These are phyloP conservation scores for Anthoceros angustus DNA, from an alignment of 225 moss, liverwort and hornwort genomes.

Conservation along the genomic window DNA sequence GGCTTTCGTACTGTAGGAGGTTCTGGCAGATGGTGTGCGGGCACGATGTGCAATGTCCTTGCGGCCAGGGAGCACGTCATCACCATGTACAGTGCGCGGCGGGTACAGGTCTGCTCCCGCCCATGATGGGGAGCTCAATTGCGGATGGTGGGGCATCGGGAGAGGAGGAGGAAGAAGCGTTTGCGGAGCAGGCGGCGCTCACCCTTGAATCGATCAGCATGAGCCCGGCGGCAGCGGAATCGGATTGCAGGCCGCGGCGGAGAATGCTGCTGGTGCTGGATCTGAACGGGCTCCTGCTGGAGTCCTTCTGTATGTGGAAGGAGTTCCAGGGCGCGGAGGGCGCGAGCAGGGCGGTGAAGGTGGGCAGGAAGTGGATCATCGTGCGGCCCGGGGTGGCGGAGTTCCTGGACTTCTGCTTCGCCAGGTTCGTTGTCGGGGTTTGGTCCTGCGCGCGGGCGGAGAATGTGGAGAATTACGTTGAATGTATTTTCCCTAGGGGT, in stretches of 20 bases:
- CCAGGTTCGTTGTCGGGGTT: slow-evolving; percentile 55
- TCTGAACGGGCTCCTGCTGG: slow-evolving; percentile 55
- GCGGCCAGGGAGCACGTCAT: no score
- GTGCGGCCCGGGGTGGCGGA: slow-evolving; percentile 45
- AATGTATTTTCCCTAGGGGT: background rate
- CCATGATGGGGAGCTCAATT: no score
- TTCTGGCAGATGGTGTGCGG: no score
- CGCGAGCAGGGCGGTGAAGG: background rate
- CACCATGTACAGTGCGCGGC: no score
- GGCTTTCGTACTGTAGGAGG: no score
- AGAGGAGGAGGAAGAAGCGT: no score
- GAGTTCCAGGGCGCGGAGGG: slow-evolving; percentile 18
- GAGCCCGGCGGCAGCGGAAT: background rate
- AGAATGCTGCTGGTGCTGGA: slow-evolving; percentile 40
- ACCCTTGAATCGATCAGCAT: no score
- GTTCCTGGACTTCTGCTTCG: slow-evolving; percentile 55
- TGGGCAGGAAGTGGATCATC: slow-evolving; percentile 14
- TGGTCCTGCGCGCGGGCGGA: slow-evolving; percentile 62
- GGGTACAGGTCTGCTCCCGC: no score
- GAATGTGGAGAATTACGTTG: background rate
- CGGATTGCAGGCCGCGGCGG: background rate
- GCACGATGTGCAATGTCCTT: no score
- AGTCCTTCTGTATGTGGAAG: slow-evolving; percentile 28
- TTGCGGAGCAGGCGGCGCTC: no score
- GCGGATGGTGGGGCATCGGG: no score